These are phyloP conservation scores for Darksidea phi DNA, from an alignment of 495 filamentous ascomycete species.

Conservation along the genomic window DNA sequence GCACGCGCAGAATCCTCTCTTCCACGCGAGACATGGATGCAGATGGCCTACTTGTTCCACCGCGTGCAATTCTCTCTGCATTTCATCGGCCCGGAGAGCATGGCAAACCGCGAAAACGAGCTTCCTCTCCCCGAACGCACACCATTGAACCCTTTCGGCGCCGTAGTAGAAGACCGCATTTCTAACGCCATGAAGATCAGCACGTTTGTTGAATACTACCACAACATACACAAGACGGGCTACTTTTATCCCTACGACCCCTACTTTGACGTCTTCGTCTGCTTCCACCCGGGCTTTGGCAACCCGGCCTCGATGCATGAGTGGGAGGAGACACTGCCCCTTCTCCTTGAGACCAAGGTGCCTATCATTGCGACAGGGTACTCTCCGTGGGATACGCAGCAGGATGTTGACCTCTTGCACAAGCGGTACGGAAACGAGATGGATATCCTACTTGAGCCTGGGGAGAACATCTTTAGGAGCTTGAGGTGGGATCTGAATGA, in stretches of 20 bases:
- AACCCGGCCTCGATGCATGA: constrained; percentile 90
- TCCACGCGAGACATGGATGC: constrained; percentile 89
- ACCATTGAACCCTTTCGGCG: constrained; percentile 83
- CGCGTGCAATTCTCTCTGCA: constrained; percentile 75
- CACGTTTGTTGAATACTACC: constrained; percentile 97
- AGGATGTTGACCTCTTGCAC: constrained; percentile 85
- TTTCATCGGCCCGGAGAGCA: constrained; percentile 94
- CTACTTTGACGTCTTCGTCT: constrained; percentile 93
- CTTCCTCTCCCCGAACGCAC: constrained; percentile 86
- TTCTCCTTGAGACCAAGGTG: constrained; percentile 89
- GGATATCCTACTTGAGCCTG: constrained; percentile 86
- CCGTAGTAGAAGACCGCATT: constrained; percentile 83
- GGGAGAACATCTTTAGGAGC: constrained; percentile 92
- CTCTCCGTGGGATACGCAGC: constrained; percentile 88
- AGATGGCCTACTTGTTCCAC: constrained; percentile 88
- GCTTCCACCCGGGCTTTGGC: constrained; percentile 94
- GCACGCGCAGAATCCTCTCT: constrained; percentile 95
- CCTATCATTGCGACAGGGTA: constrained; percentile 94
- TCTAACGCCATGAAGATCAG: constrained; percentile 86
- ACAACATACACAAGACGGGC: constrained; percentile 86
- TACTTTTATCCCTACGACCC: constrained; percentile 93
- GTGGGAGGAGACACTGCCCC: constrained; percentile 86
- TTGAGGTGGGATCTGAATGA: constrained; percentile 97
- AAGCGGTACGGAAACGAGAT: constrained; percentile 83
- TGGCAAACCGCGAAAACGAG: constrained; percentile 84